Percentiles rank a stretch among this genome's conserved stretches.
These are phyloP conservation scores for Pseudonitzschia pungens DNA, from an alignment of 108 stramenopile genomes.

Conservation along the genomic window DNA sequence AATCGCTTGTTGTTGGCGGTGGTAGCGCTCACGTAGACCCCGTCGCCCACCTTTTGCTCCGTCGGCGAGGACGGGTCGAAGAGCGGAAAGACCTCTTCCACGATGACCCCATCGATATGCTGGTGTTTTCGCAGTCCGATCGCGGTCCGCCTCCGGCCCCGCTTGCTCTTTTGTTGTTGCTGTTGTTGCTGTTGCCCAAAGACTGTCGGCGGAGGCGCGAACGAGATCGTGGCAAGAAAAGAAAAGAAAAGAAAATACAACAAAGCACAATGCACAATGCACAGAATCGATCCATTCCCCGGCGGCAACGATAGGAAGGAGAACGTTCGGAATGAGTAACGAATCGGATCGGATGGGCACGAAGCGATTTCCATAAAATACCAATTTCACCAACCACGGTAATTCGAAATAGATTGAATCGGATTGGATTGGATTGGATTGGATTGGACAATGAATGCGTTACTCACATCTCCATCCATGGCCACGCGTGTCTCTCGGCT, in stretches of 20 bases:
- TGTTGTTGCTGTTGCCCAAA: background rate
- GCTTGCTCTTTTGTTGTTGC: conserved; percentile 4
- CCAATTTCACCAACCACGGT: too few species aligned
- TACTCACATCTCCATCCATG: background rate
- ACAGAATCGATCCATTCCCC: too few species aligned
- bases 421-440: too few species aligned
- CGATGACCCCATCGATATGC: conserved; percentile 44
- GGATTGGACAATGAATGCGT: too few species aligned
- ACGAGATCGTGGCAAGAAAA: background rate
- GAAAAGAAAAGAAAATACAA: too few species aligned
- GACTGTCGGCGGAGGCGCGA: too few species aligned
- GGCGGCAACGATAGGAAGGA: too few species aligned
- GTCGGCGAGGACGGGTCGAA: conserved; percentile 1
- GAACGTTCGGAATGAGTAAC: too few species aligned
- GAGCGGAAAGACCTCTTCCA: conserved; percentile 47
- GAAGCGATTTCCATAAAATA: too few species aligned
- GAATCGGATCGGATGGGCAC: too few species aligned
- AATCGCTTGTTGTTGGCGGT: conserved; percentile 47
- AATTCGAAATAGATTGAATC: too few species aligned
- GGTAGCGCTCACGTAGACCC: conserved; percentile 49
- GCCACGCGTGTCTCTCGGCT: background rate
- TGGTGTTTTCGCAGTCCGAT: conserved; percentile 36
- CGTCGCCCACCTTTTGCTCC: conserved; percentile 42
- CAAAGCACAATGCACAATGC: too few species aligned
- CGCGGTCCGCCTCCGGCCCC: conserved; percentile 30